Percentiles rank a stretch among this genome's conserved stretches.
These are phyloP conservation scores for Coix lacrymajobi DNA, from an alignment of 176 grass and related monocot genomes.

Conservation along the genomic window DNA sequence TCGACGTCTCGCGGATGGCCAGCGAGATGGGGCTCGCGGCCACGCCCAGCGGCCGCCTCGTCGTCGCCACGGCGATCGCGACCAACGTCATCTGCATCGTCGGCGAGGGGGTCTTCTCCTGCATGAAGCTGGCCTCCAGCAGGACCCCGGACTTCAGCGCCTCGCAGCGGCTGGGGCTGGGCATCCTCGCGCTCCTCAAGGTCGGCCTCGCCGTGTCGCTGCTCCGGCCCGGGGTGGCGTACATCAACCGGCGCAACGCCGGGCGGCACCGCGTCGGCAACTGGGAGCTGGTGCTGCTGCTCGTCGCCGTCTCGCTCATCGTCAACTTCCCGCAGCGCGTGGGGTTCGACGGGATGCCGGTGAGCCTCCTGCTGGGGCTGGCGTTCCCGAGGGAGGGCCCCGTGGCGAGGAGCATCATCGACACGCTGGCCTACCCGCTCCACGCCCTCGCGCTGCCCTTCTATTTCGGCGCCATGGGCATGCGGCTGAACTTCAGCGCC, in stretches of 20 bases:
- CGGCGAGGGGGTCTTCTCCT: conserved; percentile 32
- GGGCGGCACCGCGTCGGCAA: conserved; percentile 32
- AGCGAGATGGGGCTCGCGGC: conserved; percentile 19
- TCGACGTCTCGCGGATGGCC: conserved; percentile 34
- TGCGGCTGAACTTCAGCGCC: conserved; percentile 39
- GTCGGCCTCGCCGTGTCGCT: background rate
- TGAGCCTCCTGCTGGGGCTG: conserved; percentile 35
- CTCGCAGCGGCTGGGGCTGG: conserved; percentile 16
- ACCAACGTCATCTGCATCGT: conserved; percentile 48
- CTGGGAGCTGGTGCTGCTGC: conserved; percentile 35
- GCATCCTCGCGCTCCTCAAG: conserved; percentile 26
- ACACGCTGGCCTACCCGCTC: conserved; percentile 31
- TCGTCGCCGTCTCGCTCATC: conserved; percentile 21
- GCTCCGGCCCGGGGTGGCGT: conserved; percentile 22
- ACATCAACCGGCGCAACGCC: conserved; percentile 43
- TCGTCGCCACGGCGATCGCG: conserved; percentile 14
- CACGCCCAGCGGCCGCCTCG: conserved; percentile 26
- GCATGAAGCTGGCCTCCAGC: conserved; percentile 38
- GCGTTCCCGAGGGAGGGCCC: conserved; percentile 44
- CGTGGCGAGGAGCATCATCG: conserved; percentile 31
- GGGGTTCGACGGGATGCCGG: conserved; percentile 39
- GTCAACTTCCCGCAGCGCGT: background rate
- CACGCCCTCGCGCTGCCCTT: conserved; percentile 35
- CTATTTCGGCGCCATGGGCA: conserved; percentile 48
- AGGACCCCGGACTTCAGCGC: conserved; percentile 6